Evolutionary conservation across 129 eudicot genomes (phyloP).

Genomic region (Gnaphalium uliginosum): DNA sequence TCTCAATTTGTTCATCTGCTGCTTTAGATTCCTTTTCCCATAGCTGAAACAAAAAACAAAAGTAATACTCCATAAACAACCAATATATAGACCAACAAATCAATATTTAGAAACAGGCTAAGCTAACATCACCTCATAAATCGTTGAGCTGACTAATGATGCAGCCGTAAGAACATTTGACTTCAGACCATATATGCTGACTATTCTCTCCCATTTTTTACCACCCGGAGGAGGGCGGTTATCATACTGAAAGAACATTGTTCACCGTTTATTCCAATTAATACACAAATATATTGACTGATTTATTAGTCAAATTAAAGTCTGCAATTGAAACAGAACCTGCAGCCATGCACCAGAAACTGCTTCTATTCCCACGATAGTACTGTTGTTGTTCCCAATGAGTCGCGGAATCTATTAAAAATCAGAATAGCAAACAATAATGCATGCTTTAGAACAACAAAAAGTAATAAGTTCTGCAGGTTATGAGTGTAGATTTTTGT

Average conservation of each 20-base stretch:
- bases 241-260: not conserved
- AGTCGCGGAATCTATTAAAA: conserved; percentile 2
- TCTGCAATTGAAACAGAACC: not conserved
- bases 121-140: not conserved
- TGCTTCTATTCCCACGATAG: not conserved
- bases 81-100: not conserved
- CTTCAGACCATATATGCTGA: not conserved
- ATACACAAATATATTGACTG: not conserved
- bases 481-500: not conserved
- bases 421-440: not conserved
- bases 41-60: not conserved
- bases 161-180: not conserved
- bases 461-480: not conserved
- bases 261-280: not conserved
- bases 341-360: conserved; percentile 28
- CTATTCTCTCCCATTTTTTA: not conserved
- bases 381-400: not conserved
- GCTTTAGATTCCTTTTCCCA: not conserved
- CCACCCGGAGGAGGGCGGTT: not conserved
- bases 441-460: too few species aligned
- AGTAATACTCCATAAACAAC: not conserved
- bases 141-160: not conserved
- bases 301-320: too few species aligned
- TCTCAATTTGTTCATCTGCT: not conserved
- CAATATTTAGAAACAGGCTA: not conserved